Evolutionary conservation across 75 land plant genomes (phyloP), one percentile per base, ranked within the genome.

Genomic region (Pinus taeda): DNA sequence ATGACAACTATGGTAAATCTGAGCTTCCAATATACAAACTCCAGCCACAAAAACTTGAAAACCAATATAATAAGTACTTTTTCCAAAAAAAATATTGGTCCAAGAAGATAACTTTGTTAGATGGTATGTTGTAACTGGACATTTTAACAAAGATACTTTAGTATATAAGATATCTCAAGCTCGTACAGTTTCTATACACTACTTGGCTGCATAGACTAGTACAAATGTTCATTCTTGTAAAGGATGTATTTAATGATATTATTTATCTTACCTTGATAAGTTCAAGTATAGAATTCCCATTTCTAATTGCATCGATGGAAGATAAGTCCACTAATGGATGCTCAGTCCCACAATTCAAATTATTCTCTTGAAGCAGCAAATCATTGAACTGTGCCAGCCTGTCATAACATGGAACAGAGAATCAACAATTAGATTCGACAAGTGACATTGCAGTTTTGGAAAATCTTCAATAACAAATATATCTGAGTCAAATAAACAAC

Each of bases 311-410:
- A 30, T 88, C 59, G 5, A 95, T 74, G 60, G 67, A 57, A 62
- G 61, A 20, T 57, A 61, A 36, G 76, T 79, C 89, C 64, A 90
- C 78, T 63, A 83, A 82, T 53, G 89, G 88, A 77, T 75, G 65
- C 26, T 29, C 49, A 20, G 66, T 26, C 53, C 59, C 57, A 59
- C 26, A 8, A 63, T 33, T 77, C 56, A 64, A 11, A 57, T 5
- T 3, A 77, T 97, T 97, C 76, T 97, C 99, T 78, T 97, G 99
- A 74, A 78, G 63, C 74, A 95, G 49, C 60, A 97, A 66, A 78
- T 94, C 99, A 78, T 95, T 92, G 79, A 97, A 93, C 82, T 97
- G 99, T 73, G 91, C 93, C 61, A 97, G 83, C 86, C 99, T 97
- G 91, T 37, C 74, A 75, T 39, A 65, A 33, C 71, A 79, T 53